A percentile compares a stretch with the other conserved stretches of the same genome.
Evolutionary conservation across 1,284 basidiomycete species (phyloP).

Genomic region (Ustilago hordei): DNA sequence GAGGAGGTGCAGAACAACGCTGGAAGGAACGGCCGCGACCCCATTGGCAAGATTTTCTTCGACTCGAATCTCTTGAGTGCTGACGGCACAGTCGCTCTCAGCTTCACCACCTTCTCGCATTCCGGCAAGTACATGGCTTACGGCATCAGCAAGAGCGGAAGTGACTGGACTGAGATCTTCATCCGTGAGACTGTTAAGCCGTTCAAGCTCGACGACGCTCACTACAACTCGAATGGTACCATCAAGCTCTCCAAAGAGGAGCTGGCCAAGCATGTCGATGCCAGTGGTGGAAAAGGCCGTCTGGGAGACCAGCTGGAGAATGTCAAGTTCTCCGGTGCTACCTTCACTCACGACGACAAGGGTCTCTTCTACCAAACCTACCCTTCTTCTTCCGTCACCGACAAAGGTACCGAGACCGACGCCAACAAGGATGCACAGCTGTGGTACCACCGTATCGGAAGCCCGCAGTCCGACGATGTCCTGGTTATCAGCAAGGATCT

Average conservation of each 20-base stretch:
- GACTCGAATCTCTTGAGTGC: constrained; percentile 64
- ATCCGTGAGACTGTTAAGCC: constrained; percentile 60
- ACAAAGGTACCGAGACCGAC: constrained; percentile 67
- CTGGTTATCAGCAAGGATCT: constrained; percentile 62
- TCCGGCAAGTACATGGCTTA: constrained; percentile 65
- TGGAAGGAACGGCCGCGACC: constrained; percentile 45
- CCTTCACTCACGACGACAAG: constrained; percentile 65
- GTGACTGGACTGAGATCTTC: constrained; percentile 66
- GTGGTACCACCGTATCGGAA: constrained; percentile 66
- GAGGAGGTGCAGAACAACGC: constrained; percentile 49
- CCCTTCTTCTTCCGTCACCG: constrained; percentile 54
- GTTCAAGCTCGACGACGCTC: constrained; percentile 44
- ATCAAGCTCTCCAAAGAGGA: constrained; percentile 45
- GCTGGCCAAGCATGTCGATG: constrained; percentile 38
- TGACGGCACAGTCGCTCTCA: constrained; percentile 65
- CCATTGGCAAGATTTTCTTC: constrained; percentile 64
- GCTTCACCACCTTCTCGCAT: constrained; percentile 60
- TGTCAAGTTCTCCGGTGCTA: constrained; percentile 63
- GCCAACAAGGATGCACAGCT: constrained; percentile 65
- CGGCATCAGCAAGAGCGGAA: constrained; percentile 64
- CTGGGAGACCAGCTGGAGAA: constrained; percentile 58
- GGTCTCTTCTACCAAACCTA: constrained; percentile 68
- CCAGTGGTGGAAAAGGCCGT: constrained; percentile 57
- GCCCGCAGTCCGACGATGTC: constrained; percentile 60
- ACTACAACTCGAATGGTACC: constrained; percentile 51